Evolutionary conservation across 129 eudicot species (phyloP), one percentile per base, ranked within the genome.

Genomic region (Pulicaria dysenterica): DNA sequence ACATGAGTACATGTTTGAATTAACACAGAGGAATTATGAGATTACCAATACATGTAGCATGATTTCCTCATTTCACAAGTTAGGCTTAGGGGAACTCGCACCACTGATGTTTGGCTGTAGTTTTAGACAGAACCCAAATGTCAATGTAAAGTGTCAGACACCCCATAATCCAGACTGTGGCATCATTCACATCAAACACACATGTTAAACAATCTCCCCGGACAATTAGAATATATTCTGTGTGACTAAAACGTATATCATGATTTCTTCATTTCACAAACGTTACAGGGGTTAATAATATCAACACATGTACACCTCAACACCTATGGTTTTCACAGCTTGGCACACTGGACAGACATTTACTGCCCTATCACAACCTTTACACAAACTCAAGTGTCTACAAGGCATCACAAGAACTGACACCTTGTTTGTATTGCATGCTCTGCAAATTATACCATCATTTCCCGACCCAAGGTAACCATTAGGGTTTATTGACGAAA

Each of bases 371-470:
- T 88, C 97, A 71, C 99, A 95, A 24, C 83, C 93, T 79, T 70
- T 84, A 82, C 99, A 95, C 80, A 95, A 45, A 80, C 99, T 90
- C 78, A 95, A 84, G 69, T 95, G 99, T 60, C 97, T 79, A 77
- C 99, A 95, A 3, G 99, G 99, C 96, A 95, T 95, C 79, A 91
- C 80, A 75, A 95, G 69, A 36, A 86, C 47, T 4, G 84, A 86
- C 47, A 91, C 99, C 89, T 86, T 95, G 76, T 81, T 87, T 10
- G 14, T 64, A 57, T 78, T 82, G 82, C 97, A 95, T 1, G 84
- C 83, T 79, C 73, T 81, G 80, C 99, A 95, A 17, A 80, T 55
- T 83, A 88, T 66, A 61, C 51, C 76, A 36, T 71, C 71, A 13
- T 79, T 59, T 3, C 82, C 71, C 53, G 57, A 42, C 3, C 84